Percentiles rank a stretch among this genome's conserved stretches.
Evolutionary conservation across 495 filamentous ascomycete species (phyloP).

Genomic region (Penicillium crystallinum): DNA sequence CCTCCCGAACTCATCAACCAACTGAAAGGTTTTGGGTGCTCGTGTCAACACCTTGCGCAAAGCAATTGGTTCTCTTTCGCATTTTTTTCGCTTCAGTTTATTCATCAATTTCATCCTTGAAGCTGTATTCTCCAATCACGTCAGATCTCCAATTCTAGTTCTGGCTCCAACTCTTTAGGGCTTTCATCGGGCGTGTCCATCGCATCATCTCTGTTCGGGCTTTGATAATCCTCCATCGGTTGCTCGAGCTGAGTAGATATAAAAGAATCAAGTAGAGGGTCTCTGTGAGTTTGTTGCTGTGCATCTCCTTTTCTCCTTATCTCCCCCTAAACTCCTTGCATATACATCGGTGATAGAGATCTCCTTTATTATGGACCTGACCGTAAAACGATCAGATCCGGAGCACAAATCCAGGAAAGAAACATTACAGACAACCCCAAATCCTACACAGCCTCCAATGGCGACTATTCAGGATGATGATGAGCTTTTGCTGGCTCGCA

Average conservation of each 20-base stretch:
- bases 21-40: neutral
- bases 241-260: conserved; percentile 9
- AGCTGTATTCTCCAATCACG: conserved; percentile 13
- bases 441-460: conserved; percentile 20
- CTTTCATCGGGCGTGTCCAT: neutral
- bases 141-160: neutral
- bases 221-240: conserved; percentile 13
- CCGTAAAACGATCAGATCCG: conserved; percentile 5
- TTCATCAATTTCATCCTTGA: conserved; percentile 9
- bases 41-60: neutral
- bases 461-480: conserved; percentile 57
- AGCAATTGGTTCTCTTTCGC: neutral
- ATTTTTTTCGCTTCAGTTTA: neutral
- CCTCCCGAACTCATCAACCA: neutral
- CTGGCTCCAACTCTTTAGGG: conserved; percentile 6
- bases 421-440: neutral
- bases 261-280: neutral
- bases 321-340: conserved; percentile 3
- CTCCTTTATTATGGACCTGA: conserved; percentile 12
- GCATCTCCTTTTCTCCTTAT: conserved; percentile 6
- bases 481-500: conserved; percentile 58
- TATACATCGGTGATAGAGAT: neutral
- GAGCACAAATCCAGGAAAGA: neutral
- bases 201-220: conserved; percentile 21
- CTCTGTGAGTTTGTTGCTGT: conserved; percentile 6